phyloP scores from a whole-genome alignment of 306 rosid genomes.

The Lathyrus tuberosus region DNA sequence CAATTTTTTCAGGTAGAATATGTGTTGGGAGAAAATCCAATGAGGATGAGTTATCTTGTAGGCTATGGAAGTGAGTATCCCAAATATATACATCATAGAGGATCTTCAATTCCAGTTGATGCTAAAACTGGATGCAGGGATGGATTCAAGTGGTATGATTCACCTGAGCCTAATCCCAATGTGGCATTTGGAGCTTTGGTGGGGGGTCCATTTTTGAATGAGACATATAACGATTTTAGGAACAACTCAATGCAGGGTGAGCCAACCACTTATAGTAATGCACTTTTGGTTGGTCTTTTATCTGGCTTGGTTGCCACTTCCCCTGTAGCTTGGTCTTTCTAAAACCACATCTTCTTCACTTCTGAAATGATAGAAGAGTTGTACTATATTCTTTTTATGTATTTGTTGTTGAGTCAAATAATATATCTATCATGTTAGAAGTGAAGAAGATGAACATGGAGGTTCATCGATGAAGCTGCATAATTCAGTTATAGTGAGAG shows the following conservation, averaged over 20 bases:
- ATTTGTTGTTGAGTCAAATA: too few species aligned
- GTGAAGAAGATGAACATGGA: too few species aligned
- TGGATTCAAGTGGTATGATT: conserved; percentile 65
- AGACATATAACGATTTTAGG: conserved; percentile 57
- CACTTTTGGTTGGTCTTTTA: conserved; percentile 66
- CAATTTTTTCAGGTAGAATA: conserved; percentile 58
- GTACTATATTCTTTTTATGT: too few species aligned
- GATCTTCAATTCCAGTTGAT: conserved; percentile 68
- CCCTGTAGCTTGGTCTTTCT: conserved; percentile 43
- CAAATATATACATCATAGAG: conserved; percentile 64
- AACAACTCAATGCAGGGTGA: conserved; percentile 69
- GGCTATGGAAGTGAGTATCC: conserved; percentile 65
- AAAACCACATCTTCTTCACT: too few species aligned
- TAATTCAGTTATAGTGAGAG: too few species aligned
- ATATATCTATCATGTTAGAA: too few species aligned
- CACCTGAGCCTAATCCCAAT: conserved; percentile 55
- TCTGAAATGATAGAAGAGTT: too few species aligned
- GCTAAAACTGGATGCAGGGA: conserved; percentile 59
- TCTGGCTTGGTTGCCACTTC: conserved; percentile 66
- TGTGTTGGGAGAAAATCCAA: conserved; percentile 57
- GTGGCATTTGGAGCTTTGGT: conserved; percentile 71
- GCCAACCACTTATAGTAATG: conserved; percentile 62
- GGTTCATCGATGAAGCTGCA: too few species aligned
- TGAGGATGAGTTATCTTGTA: conserved; percentile 67
- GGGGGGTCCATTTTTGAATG: conserved; percentile 70